phyloP scores from a whole-genome alignment of 2,329 filamentous ascomycete genomes.

The Magnaporthiopsis poae region DNA sequence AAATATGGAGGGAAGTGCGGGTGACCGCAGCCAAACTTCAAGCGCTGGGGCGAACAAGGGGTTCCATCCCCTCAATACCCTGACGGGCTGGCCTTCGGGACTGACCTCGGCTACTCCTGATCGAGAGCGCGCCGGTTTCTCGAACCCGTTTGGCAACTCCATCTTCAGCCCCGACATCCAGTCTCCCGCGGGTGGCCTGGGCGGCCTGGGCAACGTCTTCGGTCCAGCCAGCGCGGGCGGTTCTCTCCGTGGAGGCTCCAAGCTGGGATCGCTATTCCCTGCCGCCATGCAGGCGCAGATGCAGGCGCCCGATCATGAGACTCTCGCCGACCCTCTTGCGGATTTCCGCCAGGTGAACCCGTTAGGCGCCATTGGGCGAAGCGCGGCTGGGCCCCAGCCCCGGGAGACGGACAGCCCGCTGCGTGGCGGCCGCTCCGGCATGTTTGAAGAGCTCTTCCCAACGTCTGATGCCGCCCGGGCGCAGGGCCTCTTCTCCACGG shows the following conservation, averaged over 20 bases:
- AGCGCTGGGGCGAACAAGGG: conserved; percentile 65
- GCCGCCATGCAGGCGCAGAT: conserved; percentile 84
- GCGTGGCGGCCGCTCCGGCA: conserved; percentile 28
- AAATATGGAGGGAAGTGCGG: conserved; percentile 52
- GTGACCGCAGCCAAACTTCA: conserved; percentile 82
- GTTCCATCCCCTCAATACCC: conserved; percentile 53
- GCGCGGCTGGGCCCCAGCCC: conserved; percentile 41
- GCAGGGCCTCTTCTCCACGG: conserved; percentile 9
- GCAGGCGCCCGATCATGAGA: conserved; percentile 60
- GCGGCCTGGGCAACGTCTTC: conserved; percentile 56
- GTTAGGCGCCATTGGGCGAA: conserved; percentile 58
- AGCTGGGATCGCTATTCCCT: conserved; percentile 79
- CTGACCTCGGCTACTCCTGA: conserved; percentile 58
- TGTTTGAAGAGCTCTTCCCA: conserved; percentile 15
- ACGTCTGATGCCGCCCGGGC: conserved; percentile 10
- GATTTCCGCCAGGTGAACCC: conserved; percentile 53
- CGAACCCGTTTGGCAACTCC: conserved; percentile 62
- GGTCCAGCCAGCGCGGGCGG: conserved; percentile 53
- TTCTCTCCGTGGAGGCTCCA: conserved; percentile 66
- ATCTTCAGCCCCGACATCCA: conserved; percentile 74
- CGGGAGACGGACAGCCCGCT: conserved; percentile 53
- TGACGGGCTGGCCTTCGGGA: conserved; percentile 52
- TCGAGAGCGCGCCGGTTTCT: conserved; percentile 48
- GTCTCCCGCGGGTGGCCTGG: conserved; percentile 43
- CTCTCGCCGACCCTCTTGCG: conserved; percentile 44